Conservation (phyloP, 2,329 filamentous ascomycete genomes). For the Colletotrichum tabaci region DNA sequence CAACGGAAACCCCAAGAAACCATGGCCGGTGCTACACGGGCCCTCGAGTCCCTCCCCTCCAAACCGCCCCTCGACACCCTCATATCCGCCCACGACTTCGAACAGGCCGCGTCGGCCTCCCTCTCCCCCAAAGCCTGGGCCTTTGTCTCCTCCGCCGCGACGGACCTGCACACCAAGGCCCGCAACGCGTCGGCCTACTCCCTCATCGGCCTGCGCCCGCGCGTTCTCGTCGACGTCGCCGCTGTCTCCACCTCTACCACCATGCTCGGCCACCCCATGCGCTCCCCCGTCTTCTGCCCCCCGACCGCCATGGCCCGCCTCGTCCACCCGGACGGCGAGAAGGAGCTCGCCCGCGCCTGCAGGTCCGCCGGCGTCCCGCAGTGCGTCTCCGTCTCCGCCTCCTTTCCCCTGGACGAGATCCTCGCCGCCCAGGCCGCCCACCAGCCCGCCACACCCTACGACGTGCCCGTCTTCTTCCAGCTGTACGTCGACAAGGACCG, state of each 20-base stretch:
- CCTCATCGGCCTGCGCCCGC: conserved; percentile 71
- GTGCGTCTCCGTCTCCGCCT: conserved; percentile 74
- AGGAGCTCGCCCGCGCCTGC: conserved; percentile 40
- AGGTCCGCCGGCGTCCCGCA: conserved; percentile 66
- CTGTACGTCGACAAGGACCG: conserved; percentile 74
- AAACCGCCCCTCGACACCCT: conserved; percentile 68
- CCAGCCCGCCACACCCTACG: conserved; percentile 45
- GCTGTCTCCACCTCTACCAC: conserved; percentile 63
- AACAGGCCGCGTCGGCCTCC: conserved; percentile 67
- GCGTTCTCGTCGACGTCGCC: conserved; percentile 70
- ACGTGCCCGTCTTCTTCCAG: conserved; percentile 67
- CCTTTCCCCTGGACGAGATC: conserved; percentile 70
- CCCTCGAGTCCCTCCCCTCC: background rate
- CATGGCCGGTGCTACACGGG: conserved; percentile 23
- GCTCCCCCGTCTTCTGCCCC: conserved; percentile 73
- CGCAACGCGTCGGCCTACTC: conserved; percentile 70
- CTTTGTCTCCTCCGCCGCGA: conserved; percentile 77
- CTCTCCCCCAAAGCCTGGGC: conserved; percentile 77
- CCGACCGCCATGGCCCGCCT: conserved; percentile 76
- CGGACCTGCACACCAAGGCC: conserved; percentile 69
- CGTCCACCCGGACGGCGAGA: conserved; percentile 76
- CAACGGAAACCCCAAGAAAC: background rate
- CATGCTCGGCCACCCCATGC: conserved; percentile 68
- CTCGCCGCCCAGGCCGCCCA: conserved; percentile 33
- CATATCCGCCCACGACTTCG: conserved; percentile 74